Conservation (phyloP, 2,329 filamentous ascomycete genomes). For the Aureobasidium lini region DNA sequence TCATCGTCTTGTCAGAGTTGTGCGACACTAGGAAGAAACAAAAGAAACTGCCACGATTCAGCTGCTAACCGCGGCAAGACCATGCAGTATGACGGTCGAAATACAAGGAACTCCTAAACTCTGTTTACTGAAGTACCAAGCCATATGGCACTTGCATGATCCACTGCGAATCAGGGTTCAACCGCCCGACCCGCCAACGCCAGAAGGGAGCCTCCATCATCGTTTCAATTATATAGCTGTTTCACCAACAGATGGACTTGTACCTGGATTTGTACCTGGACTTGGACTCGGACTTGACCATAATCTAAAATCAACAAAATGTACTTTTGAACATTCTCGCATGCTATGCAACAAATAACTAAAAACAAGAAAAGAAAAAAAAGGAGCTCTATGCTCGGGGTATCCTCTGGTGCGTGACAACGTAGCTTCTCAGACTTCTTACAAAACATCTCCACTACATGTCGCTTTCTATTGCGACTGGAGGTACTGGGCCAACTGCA, state of each 20-base stretch:
- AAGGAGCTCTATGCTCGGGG: constrained; percentile 11
- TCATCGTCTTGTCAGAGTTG: constrained; percentile 1
- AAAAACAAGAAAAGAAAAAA: not conserved
- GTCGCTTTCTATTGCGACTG: constrained; percentile 24
- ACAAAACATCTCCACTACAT: constrained; percentile 13
- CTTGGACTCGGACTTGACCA: not conserved
- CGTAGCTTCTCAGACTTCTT: constrained; percentile 13
- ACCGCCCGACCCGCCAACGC: not conserved
- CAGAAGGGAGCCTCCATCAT: not conserved
- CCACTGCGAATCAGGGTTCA: constrained; percentile 4
- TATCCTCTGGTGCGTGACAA: constrained; percentile 12
- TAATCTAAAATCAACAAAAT: not conserved
- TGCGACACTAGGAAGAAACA: not conserved
- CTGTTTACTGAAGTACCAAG: not conserved
- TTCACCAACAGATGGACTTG: too few species aligned
- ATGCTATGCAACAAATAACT: constrained; percentile 10
- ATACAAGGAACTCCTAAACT: not conserved
- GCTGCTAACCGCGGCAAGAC: not conserved
- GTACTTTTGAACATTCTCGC: constrained; percentile 1
- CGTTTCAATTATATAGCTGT: too few species aligned
- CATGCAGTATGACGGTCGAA: constrained; percentile 5
- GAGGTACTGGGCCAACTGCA: constrained; percentile 53
- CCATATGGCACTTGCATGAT: constrained; percentile 1
- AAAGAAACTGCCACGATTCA: constrained; percentile 2
- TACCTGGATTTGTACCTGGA: too few species aligned